Evolutionary conservation across 2,329 filamentous ascomycete species (phyloP).

Genomic region (Hypoxylon sp.): DNA sequence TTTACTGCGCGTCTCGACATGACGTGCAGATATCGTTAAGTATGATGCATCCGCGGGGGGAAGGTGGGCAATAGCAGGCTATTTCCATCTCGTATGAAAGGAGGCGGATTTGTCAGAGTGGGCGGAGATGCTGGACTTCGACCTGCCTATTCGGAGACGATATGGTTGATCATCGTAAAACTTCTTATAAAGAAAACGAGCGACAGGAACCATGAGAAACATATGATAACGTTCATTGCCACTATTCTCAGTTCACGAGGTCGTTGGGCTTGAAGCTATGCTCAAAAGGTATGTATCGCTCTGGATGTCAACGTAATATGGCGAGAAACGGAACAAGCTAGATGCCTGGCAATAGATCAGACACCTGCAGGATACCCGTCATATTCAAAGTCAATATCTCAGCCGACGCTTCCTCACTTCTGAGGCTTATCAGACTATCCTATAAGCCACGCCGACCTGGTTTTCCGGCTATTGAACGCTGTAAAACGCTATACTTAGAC

Average conservation of each 20-base stretch:
- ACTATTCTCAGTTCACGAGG: conserved; percentile 10
- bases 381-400: conserved; percentile 1
- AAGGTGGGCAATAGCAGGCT: conserved; percentile 23
- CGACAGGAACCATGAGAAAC: conserved; percentile 13
- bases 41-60: conserved; percentile 20
- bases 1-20: conserved; percentile 29
- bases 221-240: conserved; percentile 37
- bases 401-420: not conserved
- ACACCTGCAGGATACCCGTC: not conserved
- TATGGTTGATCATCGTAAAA: conserved; percentile 26
- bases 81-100: conserved; percentile 21
- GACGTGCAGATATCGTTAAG: conserved; percentile 34
- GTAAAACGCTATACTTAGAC: conserved; percentile 2
- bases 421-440: conserved; percentile 10
- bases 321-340: conserved; percentile 10
- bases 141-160: conserved; percentile 40
- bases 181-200: conserved; percentile 20
- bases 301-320: conserved; percentile 10
- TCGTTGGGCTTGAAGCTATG: conserved; percentile 1
- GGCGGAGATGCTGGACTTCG: conserved; percentile 16
- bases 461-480: conserved; percentile 3
- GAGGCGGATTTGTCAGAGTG: conserved; percentile 24
- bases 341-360: conserved; percentile 1
- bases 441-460: not conserved
- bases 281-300: conserved; percentile 13